Evolutionary conservation across 805 yeast genomes (phyloP).

Genomic region (Candida krabiensis): DNA sequence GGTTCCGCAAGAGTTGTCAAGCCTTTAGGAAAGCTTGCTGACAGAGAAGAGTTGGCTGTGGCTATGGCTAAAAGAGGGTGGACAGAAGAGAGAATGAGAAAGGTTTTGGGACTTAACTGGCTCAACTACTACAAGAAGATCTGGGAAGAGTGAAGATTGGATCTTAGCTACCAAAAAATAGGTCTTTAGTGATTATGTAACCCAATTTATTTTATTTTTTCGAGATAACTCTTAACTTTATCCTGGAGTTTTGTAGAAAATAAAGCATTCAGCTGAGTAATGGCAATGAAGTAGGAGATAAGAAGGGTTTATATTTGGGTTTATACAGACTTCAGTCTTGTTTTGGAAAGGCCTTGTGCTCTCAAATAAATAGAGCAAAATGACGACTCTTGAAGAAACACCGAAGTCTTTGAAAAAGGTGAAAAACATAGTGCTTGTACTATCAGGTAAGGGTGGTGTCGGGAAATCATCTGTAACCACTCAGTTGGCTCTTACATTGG

Average conservation of each 20-base stretch:
- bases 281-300: too few species aligned
- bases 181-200: too few species aligned
- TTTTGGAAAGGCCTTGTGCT: too few species aligned
- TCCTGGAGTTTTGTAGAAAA: too few species aligned
- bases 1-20: constrained; percentile 20
- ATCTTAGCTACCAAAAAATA: too few species aligned
- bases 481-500: constrained; percentile 84
- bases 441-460: constrained; percentile 97
- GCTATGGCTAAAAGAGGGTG: constrained; percentile 22
- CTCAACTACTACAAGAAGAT: constrained; percentile 17
- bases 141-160: constrained; percentile 15
- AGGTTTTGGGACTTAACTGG: constrained; percentile 21
- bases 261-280: too few species aligned
- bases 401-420: constrained; percentile 43
- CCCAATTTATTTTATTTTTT: too few species aligned
- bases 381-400: constrained; percentile 20
- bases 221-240: too few species aligned
- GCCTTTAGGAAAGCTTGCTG: constrained; percentile 20
- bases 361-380: too few species aligned
- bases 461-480: constrained; percentile 97
- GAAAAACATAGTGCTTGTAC: constrained; percentile 74
- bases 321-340: too few species aligned
- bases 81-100: constrained; percentile 20
- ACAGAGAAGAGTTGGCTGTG: constrained; percentile 22
- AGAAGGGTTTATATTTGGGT: too few species aligned